phyloP scores from a whole-genome alignment of 306 rosid species.

The Quercus aquifolioides region DNA sequence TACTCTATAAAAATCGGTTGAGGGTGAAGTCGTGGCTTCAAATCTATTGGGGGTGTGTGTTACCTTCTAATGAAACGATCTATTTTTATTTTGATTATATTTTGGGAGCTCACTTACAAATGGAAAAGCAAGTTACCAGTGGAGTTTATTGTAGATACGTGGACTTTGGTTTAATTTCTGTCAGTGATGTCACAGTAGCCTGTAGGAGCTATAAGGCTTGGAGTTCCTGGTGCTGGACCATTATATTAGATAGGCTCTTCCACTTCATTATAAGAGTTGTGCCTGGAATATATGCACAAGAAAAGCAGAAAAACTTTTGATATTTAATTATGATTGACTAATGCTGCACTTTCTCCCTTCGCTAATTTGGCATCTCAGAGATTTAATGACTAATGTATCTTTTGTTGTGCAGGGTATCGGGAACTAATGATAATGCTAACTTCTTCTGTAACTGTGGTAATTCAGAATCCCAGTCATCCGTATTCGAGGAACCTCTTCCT shows the following conservation, averaged over 20 bases:
- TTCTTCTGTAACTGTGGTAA: conserved; percentile 62
- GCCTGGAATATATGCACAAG: no score
- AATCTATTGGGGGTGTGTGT: neutral
- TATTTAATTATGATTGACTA: neutral
- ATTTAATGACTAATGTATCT: neutral
- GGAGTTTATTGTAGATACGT: neutral
- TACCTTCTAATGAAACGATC: no score
- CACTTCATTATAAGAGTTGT: no score
- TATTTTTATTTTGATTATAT: no score
- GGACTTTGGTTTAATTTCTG: neutral
- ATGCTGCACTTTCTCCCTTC: conserved; percentile 3
- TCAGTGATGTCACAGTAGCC: neutral
- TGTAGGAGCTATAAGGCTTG: neutral
- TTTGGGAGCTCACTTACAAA: no score
- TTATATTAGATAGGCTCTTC: neutral
- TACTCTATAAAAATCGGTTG: no score
- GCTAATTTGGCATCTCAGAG: conserved; percentile 15
- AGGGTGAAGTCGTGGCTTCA: neutral
- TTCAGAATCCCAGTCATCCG: conserved; percentile 54
- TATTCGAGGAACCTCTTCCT: conserved; percentile 54
- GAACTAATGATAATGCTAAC: conserved; percentile 43
- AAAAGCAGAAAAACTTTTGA: neutral
- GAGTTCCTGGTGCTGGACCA: neutral
- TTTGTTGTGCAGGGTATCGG: conserved; percentile 54
- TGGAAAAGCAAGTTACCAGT: neutral